Conservation (phyloP, 2,329 filamentous ascomycete genomes). For the Aspergillus pseudoviridinutans region DNA sequence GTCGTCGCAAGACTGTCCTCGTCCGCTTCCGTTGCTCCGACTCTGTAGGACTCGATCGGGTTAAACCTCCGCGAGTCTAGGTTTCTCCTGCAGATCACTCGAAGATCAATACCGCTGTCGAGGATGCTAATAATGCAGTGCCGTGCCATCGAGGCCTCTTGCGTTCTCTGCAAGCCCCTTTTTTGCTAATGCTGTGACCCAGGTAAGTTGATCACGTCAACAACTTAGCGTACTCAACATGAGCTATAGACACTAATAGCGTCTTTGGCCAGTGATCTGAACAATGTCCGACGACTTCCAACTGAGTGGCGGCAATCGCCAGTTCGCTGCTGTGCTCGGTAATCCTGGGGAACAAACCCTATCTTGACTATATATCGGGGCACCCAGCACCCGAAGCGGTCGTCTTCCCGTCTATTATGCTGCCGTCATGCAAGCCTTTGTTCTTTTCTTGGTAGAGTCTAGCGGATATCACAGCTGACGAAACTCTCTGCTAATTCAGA, state of each 20-base stretch:
- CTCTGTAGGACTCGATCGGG: background rate
- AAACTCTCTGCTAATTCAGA: background rate
- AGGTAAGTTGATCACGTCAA: no score
- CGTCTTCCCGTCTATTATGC: no score
- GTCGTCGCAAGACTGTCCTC: background rate
- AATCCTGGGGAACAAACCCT: background rate
- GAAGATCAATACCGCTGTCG: constrained; percentile 1
- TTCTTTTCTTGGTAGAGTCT: constrained; percentile 25
- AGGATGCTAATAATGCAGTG: background rate
- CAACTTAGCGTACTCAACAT: no score
- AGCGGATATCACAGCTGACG: background rate
- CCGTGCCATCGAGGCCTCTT: background rate
- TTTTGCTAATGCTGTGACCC: no score
- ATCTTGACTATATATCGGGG: no score
- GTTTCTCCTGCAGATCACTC: constrained; percentile 6
- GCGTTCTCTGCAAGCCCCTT: background rate
- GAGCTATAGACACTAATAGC: no score
- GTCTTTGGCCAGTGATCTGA: no score
- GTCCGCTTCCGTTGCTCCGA: background rate
- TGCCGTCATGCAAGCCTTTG: constrained; percentile 27
- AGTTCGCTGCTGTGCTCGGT: constrained; percentile 1
- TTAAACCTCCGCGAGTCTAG: background rate
- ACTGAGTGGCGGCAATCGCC: background rate
- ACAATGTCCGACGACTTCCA: background rate
- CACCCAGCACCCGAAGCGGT: no score